Base-by-base conservation (phyloP, 1,284 basidiomycete species). In the Vanrija humicola region DNA sequence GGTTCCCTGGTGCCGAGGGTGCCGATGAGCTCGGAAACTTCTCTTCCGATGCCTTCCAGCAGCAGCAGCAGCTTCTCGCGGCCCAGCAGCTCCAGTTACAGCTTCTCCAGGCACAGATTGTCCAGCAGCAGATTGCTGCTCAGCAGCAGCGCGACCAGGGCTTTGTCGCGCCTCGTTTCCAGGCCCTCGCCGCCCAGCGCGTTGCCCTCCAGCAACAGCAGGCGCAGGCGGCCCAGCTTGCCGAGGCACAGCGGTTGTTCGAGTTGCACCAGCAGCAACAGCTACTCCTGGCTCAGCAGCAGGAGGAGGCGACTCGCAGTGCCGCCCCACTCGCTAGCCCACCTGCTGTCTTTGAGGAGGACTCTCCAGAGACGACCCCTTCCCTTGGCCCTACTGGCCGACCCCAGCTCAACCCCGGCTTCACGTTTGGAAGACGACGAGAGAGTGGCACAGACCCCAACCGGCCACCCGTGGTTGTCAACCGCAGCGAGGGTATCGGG, bases 91-190 rank as follows among this genome's bases (percentile, higher is more conserved):
- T 67, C 38, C 72, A 74, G 52, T 66, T 74, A 8, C 73, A 75
- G 58, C 58, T 73, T 3, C 63, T 75, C 5, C 71, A 73, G 56
- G 70, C 71, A 7, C 73, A 75, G 54, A 62, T 75, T 5, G 60
- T 65, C 1, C 63, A 64, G 52, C 64, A 66, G 54, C 66, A 68
- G 52, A 55, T 48, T 48, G 55, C 38, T 47, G 58, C 49, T 45
- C 60, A 68, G 53, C 62, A 66, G 44, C 67, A 69, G 54, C 66
- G 67, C 26, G 68, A 68, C 25, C 66, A 69, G 44, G 55, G 81
- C 63, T 93, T 91, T 70, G 84, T 87, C 67, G 86, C 90, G 45
- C 90, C 90, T 40, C 85, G 90, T 29, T 93, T 93, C 73, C 88
- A 86, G 29, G 89, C 89, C 40, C 80, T 92, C 52, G 88, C 88